Evolutionary conservation across 2,329 filamentous ascomycete species (phyloP), one percentile per base, ranked within the genome.

Genomic region (Fusarium bactridioides): DNA sequence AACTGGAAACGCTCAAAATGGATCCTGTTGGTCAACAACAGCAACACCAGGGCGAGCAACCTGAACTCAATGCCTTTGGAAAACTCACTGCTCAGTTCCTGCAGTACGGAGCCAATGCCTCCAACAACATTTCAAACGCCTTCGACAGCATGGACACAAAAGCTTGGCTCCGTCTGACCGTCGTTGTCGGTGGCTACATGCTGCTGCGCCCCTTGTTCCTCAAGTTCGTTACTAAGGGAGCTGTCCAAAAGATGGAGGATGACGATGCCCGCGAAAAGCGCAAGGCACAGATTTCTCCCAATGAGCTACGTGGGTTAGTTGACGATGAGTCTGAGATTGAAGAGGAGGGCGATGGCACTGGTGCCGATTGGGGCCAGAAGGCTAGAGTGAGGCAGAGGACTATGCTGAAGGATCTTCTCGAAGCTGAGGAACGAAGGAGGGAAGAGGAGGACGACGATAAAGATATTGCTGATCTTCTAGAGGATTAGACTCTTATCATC

Each of bases 131-230:
- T 23, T 77, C 80, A 60, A 77, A 82, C 37, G 84, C 86, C 29
- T 84, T 91, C 71, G 80, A 82, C 69, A 83, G 81, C 69, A 86
- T 91, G 84, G 83, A 85, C 3, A 76, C 80, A 16, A 82, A 89
- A 74, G 83, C 86, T 45, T 90, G 87, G 85, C 86, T 96, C 76
- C 92, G 93, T 53, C 86, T 96, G 64, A 82, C 94, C 74, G 86
- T 90, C 73, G 88, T 94, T 69, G 88, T 94, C 25, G 89, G 93
- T 76, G 91, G 89, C 61, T 97, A 95, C 84, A 79, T 91, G 72
- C 87, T 96, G 58, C 77, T 94, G 29, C 90, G 94, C 2, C 93
- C 93, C 0, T 94, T 94, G 79, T 81, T 95, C 57, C 86, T 95
- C 77, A 92, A 91, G 78, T 81, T 90, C 41, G 90, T 90, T 75